These are phyloP conservation scores for Suhomyces chickasaworum DNA, from an alignment of 1,139 yeast species.

Conservation along the genomic window DNA sequence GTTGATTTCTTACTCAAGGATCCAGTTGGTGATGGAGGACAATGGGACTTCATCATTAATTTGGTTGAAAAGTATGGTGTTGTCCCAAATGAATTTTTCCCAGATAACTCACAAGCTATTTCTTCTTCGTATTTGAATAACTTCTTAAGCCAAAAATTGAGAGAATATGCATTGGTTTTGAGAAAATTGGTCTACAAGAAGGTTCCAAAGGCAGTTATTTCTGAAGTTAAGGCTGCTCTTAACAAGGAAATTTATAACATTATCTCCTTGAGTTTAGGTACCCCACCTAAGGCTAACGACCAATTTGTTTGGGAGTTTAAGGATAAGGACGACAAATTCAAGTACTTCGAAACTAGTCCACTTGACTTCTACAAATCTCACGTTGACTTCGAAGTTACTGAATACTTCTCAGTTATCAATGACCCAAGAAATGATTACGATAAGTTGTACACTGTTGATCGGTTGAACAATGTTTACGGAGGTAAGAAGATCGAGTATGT, in stretches of 20 bases:
- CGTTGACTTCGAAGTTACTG: slow-evolving; percentile 52
- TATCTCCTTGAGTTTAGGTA: slow-evolving; percentile 67
- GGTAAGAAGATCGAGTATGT: slow-evolving; percentile 70
- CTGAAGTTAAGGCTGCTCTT: slow-evolving; percentile 46
- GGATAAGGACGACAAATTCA: slow-evolving; percentile 70
- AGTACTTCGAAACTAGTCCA: slow-evolving; percentile 59
- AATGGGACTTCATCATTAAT: slow-evolving; percentile 79
- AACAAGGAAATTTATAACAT: slow-evolving; percentile 64
- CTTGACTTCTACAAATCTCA: slow-evolving; percentile 58
- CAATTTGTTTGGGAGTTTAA: slow-evolving; percentile 70
- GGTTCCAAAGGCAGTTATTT: slow-evolving; percentile 25
- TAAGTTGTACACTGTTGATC: slow-evolving; percentile 65
- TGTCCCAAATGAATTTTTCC: slow-evolving; percentile 71
- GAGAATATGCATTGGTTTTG: slow-evolving; percentile 73
- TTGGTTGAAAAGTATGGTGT: slow-evolving; percentile 75
- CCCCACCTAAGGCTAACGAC: slow-evolving; percentile 74
- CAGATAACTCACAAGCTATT: slow-evolving; percentile 70
- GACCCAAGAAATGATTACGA: slow-evolving; percentile 78
- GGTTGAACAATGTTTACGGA: slow-evolving; percentile 69
- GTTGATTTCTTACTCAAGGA: slow-evolving; percentile 61
- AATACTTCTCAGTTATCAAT: slow-evolving; percentile 67
- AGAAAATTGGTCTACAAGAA: slow-evolving; percentile 46
- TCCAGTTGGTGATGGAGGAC: slow-evolving; percentile 83
- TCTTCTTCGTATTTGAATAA: slow-evolving; percentile 59
- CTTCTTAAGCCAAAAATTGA: slow-evolving; percentile 63